Percentiles rank a stretch among this genome's conserved stretches.
phyloP scores from a whole-genome alignment of 176 grass and related monocot species.

The Ampelocalamus luodianensis region DNA sequence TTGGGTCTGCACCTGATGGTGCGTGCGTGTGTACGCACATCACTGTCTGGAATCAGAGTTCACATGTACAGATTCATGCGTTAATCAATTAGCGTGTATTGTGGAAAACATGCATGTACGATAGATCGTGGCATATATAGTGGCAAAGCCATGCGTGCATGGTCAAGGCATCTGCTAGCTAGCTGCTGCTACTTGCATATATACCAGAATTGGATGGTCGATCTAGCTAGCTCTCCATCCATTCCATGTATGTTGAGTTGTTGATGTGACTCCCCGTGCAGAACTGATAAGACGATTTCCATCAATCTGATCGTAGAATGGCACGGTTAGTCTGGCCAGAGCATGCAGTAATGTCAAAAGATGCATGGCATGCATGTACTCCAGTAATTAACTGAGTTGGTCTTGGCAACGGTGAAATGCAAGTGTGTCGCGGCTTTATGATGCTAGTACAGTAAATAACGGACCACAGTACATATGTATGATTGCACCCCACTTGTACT shows the following conservation, averaged over 20 bases:
- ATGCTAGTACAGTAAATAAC: background rate
- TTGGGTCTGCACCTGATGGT: too few species aligned
- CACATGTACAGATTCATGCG: too few species aligned
- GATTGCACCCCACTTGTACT: background rate
- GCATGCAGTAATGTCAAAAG: background rate
- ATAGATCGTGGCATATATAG: background rate
- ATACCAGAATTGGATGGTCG: background rate
- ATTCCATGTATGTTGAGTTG: background rate
- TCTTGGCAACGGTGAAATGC: background rate
- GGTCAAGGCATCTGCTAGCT: background rate
- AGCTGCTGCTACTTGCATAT: background rate
- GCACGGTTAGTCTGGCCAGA: background rate
- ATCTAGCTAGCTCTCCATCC: background rate
- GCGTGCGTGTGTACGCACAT: too few species aligned
- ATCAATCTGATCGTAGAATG: background rate
- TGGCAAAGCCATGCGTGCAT: background rate
- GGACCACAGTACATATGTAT: background rate
- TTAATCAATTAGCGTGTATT: too few species aligned
- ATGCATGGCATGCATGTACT: background rate
- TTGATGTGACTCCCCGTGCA: background rate
- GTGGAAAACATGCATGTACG: background rate
- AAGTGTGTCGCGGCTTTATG: background rate
- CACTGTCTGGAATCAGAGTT: too few species aligned
- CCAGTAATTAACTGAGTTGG: background rate
- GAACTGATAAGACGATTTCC: background rate